Evolutionary conservation across 805 yeast species (phyloP).

Genomic region (Danielia reshetovae): DNA sequence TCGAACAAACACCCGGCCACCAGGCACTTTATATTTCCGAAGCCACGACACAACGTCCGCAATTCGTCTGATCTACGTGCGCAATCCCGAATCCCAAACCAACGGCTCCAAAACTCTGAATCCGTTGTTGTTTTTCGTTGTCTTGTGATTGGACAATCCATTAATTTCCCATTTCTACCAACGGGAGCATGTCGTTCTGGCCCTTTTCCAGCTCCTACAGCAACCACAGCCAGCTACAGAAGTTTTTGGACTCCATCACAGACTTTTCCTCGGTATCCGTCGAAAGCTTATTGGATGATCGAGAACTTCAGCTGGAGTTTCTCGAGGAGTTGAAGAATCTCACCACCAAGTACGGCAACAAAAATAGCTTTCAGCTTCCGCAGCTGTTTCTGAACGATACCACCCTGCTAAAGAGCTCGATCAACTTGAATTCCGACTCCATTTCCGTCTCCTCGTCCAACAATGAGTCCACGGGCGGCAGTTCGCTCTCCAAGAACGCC

Average conservation of each 20-base stretch:
- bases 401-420: conserved; percentile 11
- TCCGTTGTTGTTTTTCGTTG: no score
- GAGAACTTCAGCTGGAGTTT: conserved; percentile 33
- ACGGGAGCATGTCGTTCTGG: conserved; percentile 44
- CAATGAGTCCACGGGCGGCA: conserved; percentile 22
- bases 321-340: conserved; percentile 29
- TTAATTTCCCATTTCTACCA: no score
- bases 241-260: conserved; percentile 34
- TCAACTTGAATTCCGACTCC: conserved; percentile 22
- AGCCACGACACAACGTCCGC: no score
- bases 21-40: no score
- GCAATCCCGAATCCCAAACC: no score
- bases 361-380: conserved; percentile 29
- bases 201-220: conserved; percentile 38
- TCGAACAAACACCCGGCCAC: no score
- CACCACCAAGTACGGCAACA: conserved; percentile 23
- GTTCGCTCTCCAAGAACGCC: conserved; percentile 26
- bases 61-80: no score
- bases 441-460: conserved; percentile 33
- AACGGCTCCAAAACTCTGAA: no score
- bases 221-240: conserved; percentile 36
- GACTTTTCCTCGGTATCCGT: conserved; percentile 30
- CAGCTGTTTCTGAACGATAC: conserved; percentile 16
- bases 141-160: no score
- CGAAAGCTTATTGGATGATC: conserved; percentile 31